phyloP scores from a whole-genome alignment of 169 alveolate species.

The Pseudocohnilembus persalinus region DNA sequence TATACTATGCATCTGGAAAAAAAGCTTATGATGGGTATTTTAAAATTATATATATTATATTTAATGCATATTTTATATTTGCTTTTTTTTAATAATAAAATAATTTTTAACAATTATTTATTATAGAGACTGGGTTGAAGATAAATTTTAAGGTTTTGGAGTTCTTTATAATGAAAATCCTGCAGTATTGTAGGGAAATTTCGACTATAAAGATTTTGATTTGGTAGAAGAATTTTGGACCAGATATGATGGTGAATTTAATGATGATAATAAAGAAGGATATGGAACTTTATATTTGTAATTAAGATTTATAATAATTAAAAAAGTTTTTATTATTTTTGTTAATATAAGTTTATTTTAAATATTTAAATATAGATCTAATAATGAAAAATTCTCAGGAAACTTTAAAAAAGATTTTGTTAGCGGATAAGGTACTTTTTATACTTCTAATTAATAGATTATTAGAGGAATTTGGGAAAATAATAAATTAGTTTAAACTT shows the following conservation, averaged over 20 bases:
- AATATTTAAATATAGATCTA: background rate
- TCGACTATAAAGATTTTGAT: slow-evolving; percentile 44
- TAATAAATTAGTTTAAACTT: too few species aligned
- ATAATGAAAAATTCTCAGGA: slow-evolving; percentile 41
- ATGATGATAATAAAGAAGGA: slow-evolving; percentile 51
- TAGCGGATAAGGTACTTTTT: slow-evolving; percentile 37
- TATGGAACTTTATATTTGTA: slow-evolving; percentile 29
- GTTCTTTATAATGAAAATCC: slow-evolving; percentile 44
- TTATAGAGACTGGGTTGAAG: slow-evolving; percentile 32
- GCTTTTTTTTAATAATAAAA: too few species aligned
- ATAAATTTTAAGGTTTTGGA: slow-evolving; percentile 46
- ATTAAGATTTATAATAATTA: too few species aligned
- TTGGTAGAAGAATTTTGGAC: slow-evolving; percentile 47
- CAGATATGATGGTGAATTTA: slow-evolving; percentile 37
- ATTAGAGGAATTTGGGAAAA: slow-evolving; percentile 39
- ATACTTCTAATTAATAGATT: slow-evolving; percentile 22
- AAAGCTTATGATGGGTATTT: slow-evolving; percentile 42
- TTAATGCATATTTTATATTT: too few species aligned
- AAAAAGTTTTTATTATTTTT: too few species aligned
- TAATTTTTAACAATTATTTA: too few species aligned
- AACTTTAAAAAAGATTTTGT: slow-evolving; percentile 30
- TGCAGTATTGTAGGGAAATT: slow-evolving; percentile 10
- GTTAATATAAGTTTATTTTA: background rate
- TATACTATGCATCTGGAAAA: slow-evolving; percentile 40
- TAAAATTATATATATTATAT: too few species aligned